These are phyloP conservation scores for Cytospora piceicola DNA, from an alignment of 2,329 filamentous ascomycete species.

Conservation along the genomic window DNA sequence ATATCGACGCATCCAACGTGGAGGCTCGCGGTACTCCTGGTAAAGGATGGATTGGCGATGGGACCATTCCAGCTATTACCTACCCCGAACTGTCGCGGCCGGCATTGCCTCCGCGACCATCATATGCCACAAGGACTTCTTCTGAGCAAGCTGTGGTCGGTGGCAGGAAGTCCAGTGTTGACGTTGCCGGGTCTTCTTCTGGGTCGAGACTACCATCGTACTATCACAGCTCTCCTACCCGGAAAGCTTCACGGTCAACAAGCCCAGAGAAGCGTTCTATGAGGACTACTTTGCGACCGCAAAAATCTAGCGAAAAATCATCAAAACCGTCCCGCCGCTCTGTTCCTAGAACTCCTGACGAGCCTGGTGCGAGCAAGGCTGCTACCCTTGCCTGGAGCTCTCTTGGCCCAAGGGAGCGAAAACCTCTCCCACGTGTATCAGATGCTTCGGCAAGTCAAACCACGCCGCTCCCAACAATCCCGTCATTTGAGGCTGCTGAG, in stretches of 20 bases:
- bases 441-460: slow-evolving; percentile 22
- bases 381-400: slow-evolving; percentile 66
- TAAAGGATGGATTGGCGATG: slow-evolving; percentile 74
- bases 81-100: slow-evolving; percentile 83
- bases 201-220: slow-evolving; percentile 30
- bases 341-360: slow-evolving; percentile 50
- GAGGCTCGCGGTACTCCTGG: slow-evolving; percentile 29
- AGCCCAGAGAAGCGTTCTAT: slow-evolving; percentile 66
- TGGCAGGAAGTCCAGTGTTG: slow-evolving; percentile 34
- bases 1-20: slow-evolving; percentile 30
- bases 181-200: slow-evolving; percentile 20
- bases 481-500: slow-evolving; percentile 9
- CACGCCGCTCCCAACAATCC: slow-evolving; percentile 12
- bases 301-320: slow-evolving; percentile 49
- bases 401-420: slow-evolving; percentile 46
- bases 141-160: slow-evolving; percentile 52
- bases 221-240: slow-evolving; percentile 29
- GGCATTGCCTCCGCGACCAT: slow-evolving; percentile 59
- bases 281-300: slow-evolving; percentile 62
- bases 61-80: slow-evolving; percentile 78
- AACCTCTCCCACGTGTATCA: slow-evolving; percentile 30
- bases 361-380: slow-evolving; percentile 62
- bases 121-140: slow-evolving; percentile 57
- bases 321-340: slow-evolving; percentile 46
- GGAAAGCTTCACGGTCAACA: slow-evolving; percentile 48